Percentiles rank a stretch among this genome's conserved stretches.
Evolutionary conservation across 805 yeast genomes (phyloP).

Genomic region (Saccharomycopsis sp.): DNA sequence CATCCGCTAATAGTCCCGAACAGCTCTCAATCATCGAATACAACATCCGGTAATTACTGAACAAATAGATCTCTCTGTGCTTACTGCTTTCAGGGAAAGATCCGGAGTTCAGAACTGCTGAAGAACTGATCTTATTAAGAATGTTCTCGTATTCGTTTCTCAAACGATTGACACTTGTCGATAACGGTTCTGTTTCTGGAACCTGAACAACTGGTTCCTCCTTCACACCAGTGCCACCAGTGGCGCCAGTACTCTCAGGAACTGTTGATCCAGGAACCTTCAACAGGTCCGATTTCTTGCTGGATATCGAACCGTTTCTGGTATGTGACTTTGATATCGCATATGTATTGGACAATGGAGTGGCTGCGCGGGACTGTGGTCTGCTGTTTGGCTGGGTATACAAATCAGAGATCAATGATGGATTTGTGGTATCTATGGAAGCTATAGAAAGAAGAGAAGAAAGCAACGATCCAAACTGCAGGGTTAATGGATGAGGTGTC

Average conservation of each 20-base stretch:
- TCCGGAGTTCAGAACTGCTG: constrained; percentile 26
- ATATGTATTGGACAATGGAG: constrained; percentile 5
- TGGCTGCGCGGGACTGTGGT: constrained; percentile 6
- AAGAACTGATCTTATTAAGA: constrained; percentile 59
- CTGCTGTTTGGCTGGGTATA: not conserved
- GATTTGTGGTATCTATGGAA: constrained; percentile 25
- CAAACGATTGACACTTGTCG: constrained; percentile 59
- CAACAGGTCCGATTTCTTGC: not conserved
- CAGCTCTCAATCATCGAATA: constrained; percentile 28
- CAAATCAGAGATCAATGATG: constrained; percentile 8
- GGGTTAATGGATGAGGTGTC: constrained; percentile 61
- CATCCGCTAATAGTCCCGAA: constrained; percentile 36
- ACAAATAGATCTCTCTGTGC: constrained; percentile 61
- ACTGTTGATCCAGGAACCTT: not conserved
- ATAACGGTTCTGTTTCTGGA: constrained; percentile 53
- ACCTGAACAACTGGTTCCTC: not conserved
- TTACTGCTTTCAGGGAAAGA: constrained; percentile 32
- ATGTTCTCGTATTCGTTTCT: constrained; percentile 75
- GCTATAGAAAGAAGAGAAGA: constrained; percentile 63
- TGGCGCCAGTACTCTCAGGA: constrained; percentile 22
- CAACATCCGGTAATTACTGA: constrained; percentile 56
- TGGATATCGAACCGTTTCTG: not conserved
- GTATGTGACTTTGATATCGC: constrained; percentile 8
- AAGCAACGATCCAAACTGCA: constrained; percentile 68
- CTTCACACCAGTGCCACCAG: constrained; percentile 19